Evolutionary conservation across 148 eudicot species (phyloP).

Genomic region (Simmondsia chinensis): DNA sequence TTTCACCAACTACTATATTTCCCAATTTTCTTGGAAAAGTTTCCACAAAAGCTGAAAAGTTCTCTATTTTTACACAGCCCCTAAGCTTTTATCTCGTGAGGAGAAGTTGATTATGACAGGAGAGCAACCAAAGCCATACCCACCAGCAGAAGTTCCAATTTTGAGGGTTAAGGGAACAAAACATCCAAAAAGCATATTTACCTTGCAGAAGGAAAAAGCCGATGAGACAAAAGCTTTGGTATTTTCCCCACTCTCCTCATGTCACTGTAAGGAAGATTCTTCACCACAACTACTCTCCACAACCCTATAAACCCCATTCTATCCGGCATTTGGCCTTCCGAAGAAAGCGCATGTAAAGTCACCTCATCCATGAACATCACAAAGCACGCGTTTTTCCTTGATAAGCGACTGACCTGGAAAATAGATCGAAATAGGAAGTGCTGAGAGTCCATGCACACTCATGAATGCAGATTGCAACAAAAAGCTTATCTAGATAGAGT

Average conservation of each 20-base stretch:
- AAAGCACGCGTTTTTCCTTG: slow-evolving; percentile 95
- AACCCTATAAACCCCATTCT: slow-evolving; percentile 83
- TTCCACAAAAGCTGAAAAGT: too few species aligned
- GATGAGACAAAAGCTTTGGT: slow-evolving; percentile 89
- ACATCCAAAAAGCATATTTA: slow-evolving; percentile 12
- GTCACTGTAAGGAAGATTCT: slow-evolving; percentile 79
- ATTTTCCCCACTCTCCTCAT: slow-evolving; percentile 99
- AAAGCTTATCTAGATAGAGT: too few species aligned
- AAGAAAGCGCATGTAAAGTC: slow-evolving; percentile 65
- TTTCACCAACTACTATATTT: too few species aligned
- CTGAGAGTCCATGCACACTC: too few species aligned
- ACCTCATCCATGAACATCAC: slow-evolving; percentile 93
- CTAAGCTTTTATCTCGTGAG: too few species aligned
- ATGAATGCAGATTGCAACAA: too few species aligned
- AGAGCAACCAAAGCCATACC: too few species aligned
- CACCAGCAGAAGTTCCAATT: too few species aligned
- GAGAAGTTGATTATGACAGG: too few species aligned
- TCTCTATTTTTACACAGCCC: too few species aligned
- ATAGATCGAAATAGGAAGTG: slow-evolving; percentile 8
- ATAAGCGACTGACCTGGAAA: slow-evolving; percentile 72
- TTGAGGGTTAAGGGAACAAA: neutral
- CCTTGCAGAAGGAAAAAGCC: slow-evolving; percentile 93
- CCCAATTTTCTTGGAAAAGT: too few species aligned
- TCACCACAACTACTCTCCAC: slow-evolving; percentile 93
- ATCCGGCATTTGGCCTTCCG: slow-evolving; percentile 88